phyloP scores from a whole-genome alignment of 768 basidiomycete species.

The Kwoniella heveanensis region DNA sequence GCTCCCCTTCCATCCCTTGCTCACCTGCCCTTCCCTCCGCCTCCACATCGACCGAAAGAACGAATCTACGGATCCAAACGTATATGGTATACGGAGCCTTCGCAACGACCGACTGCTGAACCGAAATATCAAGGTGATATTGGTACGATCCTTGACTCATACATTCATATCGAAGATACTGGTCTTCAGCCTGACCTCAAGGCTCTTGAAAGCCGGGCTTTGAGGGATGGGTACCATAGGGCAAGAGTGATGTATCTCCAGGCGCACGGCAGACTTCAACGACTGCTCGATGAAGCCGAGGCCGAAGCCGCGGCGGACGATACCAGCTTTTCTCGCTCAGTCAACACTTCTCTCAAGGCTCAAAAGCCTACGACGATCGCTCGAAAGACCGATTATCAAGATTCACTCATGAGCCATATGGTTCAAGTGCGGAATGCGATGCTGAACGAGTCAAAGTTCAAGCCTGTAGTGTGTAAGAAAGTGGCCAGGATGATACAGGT shows the following conservation, averaged over 20 bases:
- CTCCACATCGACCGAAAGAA: conserved; percentile 69
- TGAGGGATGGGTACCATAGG: conserved; percentile 59
- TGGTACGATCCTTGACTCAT: conserved; percentile 66
- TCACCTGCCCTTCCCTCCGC: conserved; percentile 50
- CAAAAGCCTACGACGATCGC: conserved; percentile 15
- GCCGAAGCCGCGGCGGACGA: conserved; percentile 11
- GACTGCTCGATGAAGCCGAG: conserved; percentile 55
- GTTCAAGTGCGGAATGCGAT: conserved; percentile 52
- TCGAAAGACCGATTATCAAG: conserved; percentile 53
- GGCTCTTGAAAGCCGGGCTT: conserved; percentile 57
- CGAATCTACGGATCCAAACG: conserved; percentile 67
- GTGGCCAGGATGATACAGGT: conserved; percentile 69
- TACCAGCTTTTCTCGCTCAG: neutral
- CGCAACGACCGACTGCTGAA: conserved; percentile 64
- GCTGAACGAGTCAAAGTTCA: conserved; percentile 57
- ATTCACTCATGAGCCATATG: conserved; percentile 56
- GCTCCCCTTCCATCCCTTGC: conserved; percentile 41
- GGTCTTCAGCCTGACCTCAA: conserved; percentile 61
- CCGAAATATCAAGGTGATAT: conserved; percentile 65
- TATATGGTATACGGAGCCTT: conserved; percentile 64
- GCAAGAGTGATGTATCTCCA: conserved; percentile 60
- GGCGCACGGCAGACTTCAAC: conserved; percentile 60
- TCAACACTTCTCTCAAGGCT: conserved; percentile 5
- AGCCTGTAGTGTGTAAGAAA: conserved; percentile 57
- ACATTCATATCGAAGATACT: conserved; percentile 61